phyloP scores from a whole-genome alignment of 352 stramenopile genomes.

The Pythium guiyangense region DNA sequence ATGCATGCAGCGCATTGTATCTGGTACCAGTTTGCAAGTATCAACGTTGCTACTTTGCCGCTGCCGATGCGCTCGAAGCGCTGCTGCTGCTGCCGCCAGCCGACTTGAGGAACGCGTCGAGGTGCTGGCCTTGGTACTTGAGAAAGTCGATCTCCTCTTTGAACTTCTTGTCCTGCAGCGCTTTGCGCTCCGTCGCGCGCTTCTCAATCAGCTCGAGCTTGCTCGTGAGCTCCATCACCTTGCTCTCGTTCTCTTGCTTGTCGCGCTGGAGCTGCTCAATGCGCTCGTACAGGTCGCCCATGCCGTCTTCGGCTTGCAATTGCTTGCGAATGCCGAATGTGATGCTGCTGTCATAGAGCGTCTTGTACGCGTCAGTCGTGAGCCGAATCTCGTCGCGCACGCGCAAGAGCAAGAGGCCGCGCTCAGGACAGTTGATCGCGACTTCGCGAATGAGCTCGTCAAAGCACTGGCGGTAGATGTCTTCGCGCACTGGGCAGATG shows the following conservation, averaged over 20 bases:
- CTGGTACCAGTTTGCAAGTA: too few species aligned
- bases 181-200: slow-evolving; percentile 78
- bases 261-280: slow-evolving; percentile 43
- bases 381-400: slow-evolving; percentile 92
- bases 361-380: slow-evolving; percentile 95
- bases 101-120: slow-evolving; percentile 94
- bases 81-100: slow-evolving; percentile 44
- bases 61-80: not conserved
- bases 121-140: slow-evolving; percentile 93
- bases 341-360: slow-evolving; percentile 91
- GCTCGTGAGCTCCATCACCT: slow-evolving; percentile 88
- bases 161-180: slow-evolving; percentile 91
- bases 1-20: too few species aligned
- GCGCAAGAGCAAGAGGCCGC: slow-evolving; percentile 89
- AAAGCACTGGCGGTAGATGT: slow-evolving; percentile 92
- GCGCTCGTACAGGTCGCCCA: slow-evolving; percentile 77
- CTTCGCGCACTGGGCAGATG: slow-evolving; percentile 92
- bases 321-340: slow-evolving; percentile 94
- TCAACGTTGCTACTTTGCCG: not conserved
- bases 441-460: slow-evolving; percentile 93
- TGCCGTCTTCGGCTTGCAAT: slow-evolving; percentile 91
- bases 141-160: slow-evolving; percentile 95
- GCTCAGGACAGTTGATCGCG: slow-evolving; percentile 89
- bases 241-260: slow-evolving; percentile 72
- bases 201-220: slow-evolving; percentile 93